Evolutionary conservation across 129 eudicot species (phyloP).

Genomic region (Mikania micrantha): DNA sequence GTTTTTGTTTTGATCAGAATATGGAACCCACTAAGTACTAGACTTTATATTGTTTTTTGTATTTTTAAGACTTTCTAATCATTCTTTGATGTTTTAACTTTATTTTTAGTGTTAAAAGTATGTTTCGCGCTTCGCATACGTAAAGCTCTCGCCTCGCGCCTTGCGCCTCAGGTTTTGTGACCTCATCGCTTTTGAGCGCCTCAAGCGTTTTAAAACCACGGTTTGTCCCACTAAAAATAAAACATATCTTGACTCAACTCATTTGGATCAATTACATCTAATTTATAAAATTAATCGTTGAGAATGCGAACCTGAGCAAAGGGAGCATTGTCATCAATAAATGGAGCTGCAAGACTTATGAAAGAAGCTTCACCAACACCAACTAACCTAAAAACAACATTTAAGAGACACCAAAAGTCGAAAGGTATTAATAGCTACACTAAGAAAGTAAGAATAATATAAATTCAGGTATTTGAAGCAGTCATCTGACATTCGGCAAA

Average conservation of each 20-base stretch:
- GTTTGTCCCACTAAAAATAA: not conserved
- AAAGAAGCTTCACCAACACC: constrained; percentile 99
- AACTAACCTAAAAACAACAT: constrained; percentile 52
- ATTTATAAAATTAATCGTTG: not conserved
- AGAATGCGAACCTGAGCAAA: constrained; percentile 53
- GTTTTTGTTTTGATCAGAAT: too few species aligned
- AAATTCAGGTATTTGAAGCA: constrained; percentile 4
- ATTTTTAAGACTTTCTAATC: too few species aligned
- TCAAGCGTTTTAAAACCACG: too few species aligned
- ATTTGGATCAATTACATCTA: not conserved
- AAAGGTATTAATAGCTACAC: not conserved
- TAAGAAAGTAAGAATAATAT: not conserved
- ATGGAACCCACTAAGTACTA: too few species aligned
- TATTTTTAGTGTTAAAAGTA: too few species aligned
- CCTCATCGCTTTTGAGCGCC: too few species aligned
- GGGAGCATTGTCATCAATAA: constrained; percentile 96
- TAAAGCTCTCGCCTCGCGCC: too few species aligned
- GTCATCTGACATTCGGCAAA: constrained; percentile 74
- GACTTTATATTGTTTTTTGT: too few species aligned
- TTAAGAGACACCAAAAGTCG: not conserved
- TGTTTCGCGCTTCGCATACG: too few species aligned
- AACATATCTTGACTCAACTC: not conserved
- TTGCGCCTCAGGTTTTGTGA: too few species aligned
- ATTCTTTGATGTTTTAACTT: too few species aligned
- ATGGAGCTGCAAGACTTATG: constrained; percentile 97